phyloP scores from a whole-genome alignment of 83 land plant species.

The Isoetes engelmannii region DNA sequence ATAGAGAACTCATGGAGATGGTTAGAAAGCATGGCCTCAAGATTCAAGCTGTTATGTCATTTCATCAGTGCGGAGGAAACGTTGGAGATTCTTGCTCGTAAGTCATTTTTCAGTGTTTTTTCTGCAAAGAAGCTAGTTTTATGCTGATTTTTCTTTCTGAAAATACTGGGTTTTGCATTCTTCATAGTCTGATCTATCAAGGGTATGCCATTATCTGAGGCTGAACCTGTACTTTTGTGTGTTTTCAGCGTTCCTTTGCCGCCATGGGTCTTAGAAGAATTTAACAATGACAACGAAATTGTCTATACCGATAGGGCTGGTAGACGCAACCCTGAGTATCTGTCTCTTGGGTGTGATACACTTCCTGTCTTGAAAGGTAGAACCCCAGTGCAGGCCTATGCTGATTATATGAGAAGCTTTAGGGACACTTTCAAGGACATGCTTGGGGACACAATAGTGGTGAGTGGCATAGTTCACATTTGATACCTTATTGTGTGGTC shows the following conservation, averaged over 20 bases:
- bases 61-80: conserved; percentile 19
- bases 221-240: neutral
- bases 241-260: conserved; percentile 66
- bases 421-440: conserved; percentile 50
- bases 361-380: conserved; percentile 63
- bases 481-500: neutral
- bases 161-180: too few relatives aligned
- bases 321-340: conserved; percentile 55
- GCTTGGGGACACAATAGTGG: conserved; percentile 55
- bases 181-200: too few relatives aligned
- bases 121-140: too few relatives aligned
- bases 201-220: neutral
- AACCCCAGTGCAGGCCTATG: conserved; percentile 64
- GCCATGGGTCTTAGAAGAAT: conserved; percentile 65
- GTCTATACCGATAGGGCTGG: conserved; percentile 63
- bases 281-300: conserved; percentile 57
- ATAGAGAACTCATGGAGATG: conserved; percentile 17
- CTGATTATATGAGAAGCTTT: conserved; percentile 83
- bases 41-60: conserved; percentile 12
- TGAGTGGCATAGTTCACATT: conserved; percentile 26
- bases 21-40: conserved; percentile 15
- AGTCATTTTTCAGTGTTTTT: neutral
- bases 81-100: conserved; percentile 10
- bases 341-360: conserved; percentile 69
- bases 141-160: too few relatives aligned